phyloP scores from a whole-genome alignment of 768 basidiomycete genomes.

The Boletus sensibilis region DNA sequence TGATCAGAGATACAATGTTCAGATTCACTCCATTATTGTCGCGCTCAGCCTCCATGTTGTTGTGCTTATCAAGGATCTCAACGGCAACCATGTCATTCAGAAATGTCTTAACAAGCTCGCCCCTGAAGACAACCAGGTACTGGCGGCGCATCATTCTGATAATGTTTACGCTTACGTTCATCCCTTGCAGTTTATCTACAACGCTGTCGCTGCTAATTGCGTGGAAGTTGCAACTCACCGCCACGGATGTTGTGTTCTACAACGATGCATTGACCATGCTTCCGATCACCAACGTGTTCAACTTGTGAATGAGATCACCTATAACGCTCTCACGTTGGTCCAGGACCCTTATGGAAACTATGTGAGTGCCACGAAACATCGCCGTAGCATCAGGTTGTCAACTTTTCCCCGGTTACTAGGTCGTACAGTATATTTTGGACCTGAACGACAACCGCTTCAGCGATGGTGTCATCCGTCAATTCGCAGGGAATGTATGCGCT shows the following conservation, averaged over 20 bases:
- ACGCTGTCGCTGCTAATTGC: conserved; percentile 97
- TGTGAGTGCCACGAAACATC: conserved; percentile 41
- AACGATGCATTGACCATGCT: conserved; percentile 97
- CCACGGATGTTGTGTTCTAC: conserved; percentile 97
- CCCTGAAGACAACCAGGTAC: conserved; percentile 96
- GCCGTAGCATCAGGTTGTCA: background rate
- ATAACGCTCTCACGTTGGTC: conserved; percentile 94
- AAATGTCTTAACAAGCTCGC: conserved; percentile 98
- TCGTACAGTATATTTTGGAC: conserved; percentile 97
- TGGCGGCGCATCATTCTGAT: conserved; percentile 1
- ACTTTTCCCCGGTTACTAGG: conserved; percentile 43
- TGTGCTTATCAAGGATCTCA: conserved; percentile 97
- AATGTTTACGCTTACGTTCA: background rate
- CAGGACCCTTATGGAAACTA: conserved; percentile 97
- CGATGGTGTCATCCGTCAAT: conserved; percentile 96
- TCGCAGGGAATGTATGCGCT: conserved; percentile 95
- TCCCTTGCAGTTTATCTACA: conserved; percentile 85
- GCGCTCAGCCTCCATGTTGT: conserved; percentile 98
- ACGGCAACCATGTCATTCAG: conserved; percentile 97
- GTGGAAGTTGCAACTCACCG: conserved; percentile 98
- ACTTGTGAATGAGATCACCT: conserved; percentile 98
- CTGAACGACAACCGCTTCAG: conserved; percentile 98
- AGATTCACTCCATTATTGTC: conserved; percentile 96
- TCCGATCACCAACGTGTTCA: conserved; percentile 94
- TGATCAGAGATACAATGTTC: conserved; percentile 78